Conservation (phyloP, 768 basidiomycete genomes). For the Rickenella mellea region DNA sequence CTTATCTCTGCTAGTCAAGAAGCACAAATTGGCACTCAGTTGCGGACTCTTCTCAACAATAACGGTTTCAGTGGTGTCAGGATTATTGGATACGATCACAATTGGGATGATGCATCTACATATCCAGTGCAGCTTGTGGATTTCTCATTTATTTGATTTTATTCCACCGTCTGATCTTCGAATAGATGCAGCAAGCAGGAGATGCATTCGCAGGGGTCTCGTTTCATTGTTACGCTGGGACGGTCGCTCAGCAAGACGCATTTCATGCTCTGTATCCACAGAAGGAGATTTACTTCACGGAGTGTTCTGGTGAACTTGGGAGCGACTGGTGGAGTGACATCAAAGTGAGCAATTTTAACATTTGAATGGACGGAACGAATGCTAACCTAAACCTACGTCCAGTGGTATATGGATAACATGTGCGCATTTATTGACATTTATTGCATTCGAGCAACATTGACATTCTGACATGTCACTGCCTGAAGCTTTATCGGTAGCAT, state of each 20-base stretch:
- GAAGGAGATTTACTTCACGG: constrained; percentile 50
- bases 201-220: constrained; percentile 53
- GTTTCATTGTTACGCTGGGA: constrained; percentile 66
- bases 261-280: constrained; percentile 48
- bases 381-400: background rate
- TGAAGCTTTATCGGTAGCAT: constrained; percentile 32
- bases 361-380: background rate
- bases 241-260: constrained; percentile 38
- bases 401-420: constrained; percentile 70
- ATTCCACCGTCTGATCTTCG: background rate
- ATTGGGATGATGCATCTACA: constrained; percentile 57
- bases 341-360: constrained; percentile 35
- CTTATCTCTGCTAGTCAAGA: constrained; percentile 44
- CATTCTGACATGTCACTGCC: constrained; percentile 1
- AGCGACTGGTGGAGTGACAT: constrained; percentile 76
- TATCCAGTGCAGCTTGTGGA: constrained; percentile 52
- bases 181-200: constrained; percentile 44
- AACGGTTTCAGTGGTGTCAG: constrained; percentile 51
- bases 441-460: constrained; percentile 10
- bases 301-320: constrained; percentile 58
- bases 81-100: constrained; percentile 65
- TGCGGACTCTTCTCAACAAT: constrained; percentile 51
- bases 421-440: constrained; percentile 17
- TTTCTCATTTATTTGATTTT: background rate
- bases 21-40: constrained; percentile 44